phyloP scores from a whole-genome alignment of 2,329 filamentous ascomycete genomes.

The Colletotrichum sidae region DNA sequence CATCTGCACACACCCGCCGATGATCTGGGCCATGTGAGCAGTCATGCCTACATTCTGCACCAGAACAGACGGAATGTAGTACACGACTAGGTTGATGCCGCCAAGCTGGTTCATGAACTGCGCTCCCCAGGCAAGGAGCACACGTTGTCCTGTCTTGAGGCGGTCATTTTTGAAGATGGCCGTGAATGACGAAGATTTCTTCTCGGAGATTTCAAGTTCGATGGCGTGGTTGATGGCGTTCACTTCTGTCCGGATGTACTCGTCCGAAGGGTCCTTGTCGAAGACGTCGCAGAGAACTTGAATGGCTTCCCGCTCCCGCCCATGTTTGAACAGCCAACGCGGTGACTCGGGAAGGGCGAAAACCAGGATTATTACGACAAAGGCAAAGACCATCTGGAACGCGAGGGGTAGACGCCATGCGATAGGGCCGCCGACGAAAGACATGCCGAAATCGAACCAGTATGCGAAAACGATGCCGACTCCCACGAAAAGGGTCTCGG shows the following conservation, averaged over 20 bases:
- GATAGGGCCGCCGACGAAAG: constrained; percentile 43
- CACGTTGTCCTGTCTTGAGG: constrained; percentile 54
- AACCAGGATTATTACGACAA: constrained; percentile 48
- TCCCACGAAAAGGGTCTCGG: constrained; percentile 52
- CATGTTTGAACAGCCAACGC: constrained; percentile 52
- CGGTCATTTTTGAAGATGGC: constrained; percentile 56
- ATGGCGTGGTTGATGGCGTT: constrained; percentile 55
- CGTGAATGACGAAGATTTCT: constrained; percentile 50
- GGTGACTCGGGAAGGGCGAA: constrained; percentile 55
- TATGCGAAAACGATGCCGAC: constrained; percentile 54
- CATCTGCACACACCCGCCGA: constrained; percentile 50
- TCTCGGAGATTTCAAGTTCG: constrained; percentile 47
- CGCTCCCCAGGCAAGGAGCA: constrained; percentile 59
- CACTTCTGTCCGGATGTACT: constrained; percentile 48
- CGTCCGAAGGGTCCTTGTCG: constrained; percentile 49
- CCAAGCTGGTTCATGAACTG: constrained; percentile 63
- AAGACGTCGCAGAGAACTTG: constrained; percentile 53
- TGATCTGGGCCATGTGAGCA: constrained; percentile 45
- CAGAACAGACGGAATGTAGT: constrained; percentile 48
- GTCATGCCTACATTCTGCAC: constrained; percentile 48
- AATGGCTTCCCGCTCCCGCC: constrained; percentile 49
- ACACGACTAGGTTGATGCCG: constrained; percentile 59
- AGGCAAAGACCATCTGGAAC: constrained; percentile 50
- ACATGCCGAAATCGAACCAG: constrained; percentile 52
- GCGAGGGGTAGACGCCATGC: constrained; percentile 43